Evolutionary conservation across 2,329 filamentous ascomycete genomes (phyloP), one percentile per base, ranked within the genome.

Genomic region (Aureobasidium zeae): DNA sequence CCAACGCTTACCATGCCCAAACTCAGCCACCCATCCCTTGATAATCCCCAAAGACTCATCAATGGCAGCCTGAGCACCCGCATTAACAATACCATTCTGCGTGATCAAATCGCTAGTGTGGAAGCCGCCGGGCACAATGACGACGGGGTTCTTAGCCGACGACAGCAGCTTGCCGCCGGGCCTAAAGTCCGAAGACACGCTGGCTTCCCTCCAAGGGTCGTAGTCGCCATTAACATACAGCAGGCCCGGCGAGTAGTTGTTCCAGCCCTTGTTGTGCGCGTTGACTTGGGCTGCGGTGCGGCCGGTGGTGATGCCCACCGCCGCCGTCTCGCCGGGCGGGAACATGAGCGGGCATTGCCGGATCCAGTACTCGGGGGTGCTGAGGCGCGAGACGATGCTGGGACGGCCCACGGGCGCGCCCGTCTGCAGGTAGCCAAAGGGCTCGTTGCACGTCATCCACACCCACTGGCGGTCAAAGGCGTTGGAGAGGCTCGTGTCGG

Each of bases 401-500:
- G 67, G 59, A 0, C 52, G 57, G 44, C 55, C 58, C 3, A 53
- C 34, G 0, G 75, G 74, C 5, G 73, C 72, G 15, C 70, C 71
- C 48, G 69, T 68, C 55, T 76, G 72, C 67, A 70, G 78, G 57
- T 69, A 75, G 44, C 63, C 70, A 46, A 75, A 70, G n/a, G 76
- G 75, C 55, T 80, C 73, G 54, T 80, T 79, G 64, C 77, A 80
- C 2, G 69, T 64, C 58, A 78, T 68, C 76, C 76, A 81, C 6
- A 64, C 56, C 75, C 74, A 81, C 48, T 76, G 72, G 0, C 73
- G 60, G 50, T 73, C 65, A 24, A 62, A 52, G 0, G 53, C 43
- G 54, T 79, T 78, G 36, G 49, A 50, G 4, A 72, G 60, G 2
- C 59, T 62, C 13, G 54, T 58, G 54, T 80, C 72, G 3, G 68